A percentile compares a stretch with the other conserved stretches of the same genome.
These are phyloP conservation scores for Periconia sp. DNA, from an alignment of 2,329 filamentous ascomycete species.

Conservation along the genomic window DNA sequence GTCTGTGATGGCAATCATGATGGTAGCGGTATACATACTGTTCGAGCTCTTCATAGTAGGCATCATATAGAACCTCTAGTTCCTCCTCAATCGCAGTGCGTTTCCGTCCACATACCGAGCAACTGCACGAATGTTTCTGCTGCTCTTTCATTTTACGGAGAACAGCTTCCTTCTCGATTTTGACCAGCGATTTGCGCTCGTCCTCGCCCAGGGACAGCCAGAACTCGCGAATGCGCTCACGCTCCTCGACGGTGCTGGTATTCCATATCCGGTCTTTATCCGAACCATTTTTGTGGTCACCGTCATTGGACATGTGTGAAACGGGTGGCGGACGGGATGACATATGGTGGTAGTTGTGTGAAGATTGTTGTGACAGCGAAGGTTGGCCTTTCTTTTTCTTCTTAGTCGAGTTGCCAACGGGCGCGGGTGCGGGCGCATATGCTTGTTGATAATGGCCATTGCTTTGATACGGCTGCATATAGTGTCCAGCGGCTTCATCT, in stretches of 20 bases:
- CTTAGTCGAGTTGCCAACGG: slow-evolving; percentile 25
- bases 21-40: slow-evolving; percentile 90
- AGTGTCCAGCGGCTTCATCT: slow-evolving; percentile 35
- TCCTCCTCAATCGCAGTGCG: slow-evolving; percentile 97
- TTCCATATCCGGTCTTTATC: slow-evolving; percentile 94
- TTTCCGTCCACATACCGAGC: slow-evolving; percentile 94
- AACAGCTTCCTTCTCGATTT: slow-evolving; percentile 98
- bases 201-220: slow-evolving; percentile 95
- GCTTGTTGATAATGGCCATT: slow-evolving; percentile 35
- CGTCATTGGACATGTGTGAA: slow-evolving; percentile 46
- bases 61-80: slow-evolving; percentile 94
- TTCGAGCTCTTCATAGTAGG: slow-evolving; percentile 97
- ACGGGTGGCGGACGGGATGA: slow-evolving; percentile 43
- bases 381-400: slow-evolving; percentile 68
- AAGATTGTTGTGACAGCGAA: slow-evolving; percentile 29
- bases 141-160: slow-evolving; percentile 99
- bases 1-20: slow-evolving; percentile 65
- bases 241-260: slow-evolving; percentile 88
- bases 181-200: slow-evolving; percentile 91
- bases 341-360: slow-evolving; percentile 21
- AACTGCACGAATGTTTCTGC: slow-evolving; percentile 98
- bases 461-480: slow-evolving; percentile 34
- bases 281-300: slow-evolving; percentile 45
- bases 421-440: slow-evolving; percentile 25
- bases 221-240: slow-evolving; percentile 96